Evolutionary conservation across 345 rosid species (phyloP), one percentile per base, ranked within the genome.

Genomic region (Aegle marmelos): DNA sequence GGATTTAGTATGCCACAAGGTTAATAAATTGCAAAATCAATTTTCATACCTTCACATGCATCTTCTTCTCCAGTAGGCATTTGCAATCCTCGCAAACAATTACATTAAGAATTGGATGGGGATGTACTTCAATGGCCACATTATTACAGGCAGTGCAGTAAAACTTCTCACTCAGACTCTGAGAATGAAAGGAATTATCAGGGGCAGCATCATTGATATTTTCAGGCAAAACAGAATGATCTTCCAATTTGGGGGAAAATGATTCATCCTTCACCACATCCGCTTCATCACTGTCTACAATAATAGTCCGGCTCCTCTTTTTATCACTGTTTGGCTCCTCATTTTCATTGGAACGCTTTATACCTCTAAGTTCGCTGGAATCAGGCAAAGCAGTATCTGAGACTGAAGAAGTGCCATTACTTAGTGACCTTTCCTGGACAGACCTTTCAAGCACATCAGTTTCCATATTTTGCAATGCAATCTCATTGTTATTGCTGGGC

Each of bases 51-150:
- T 90, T 90, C 66, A 82, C 66, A 75, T 70, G 76, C 83, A 86
- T 82, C 86, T 89, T 96, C 45, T 85, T 87, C 83, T 90, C 94
- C 79, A 94, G 75, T 64, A 84, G 83, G 73, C 77, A 73, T 88
- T 92, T 94, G 91, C 99, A 96, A 78, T 88, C 93, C 77, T 78
- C 83, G 92, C 99, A 96, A 78, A 96, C 60, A 76, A 96, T 92
- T 70, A 96, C 99, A 80, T 90, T 86, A 79, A 96, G 76, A 72
- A 91, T 86, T 22, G 98, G 99, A 84, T 96, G 99, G 28, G 89
- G 70, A 72, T 89, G 91, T 82, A 87, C 97, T 87, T 89, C 90
- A 76, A 75, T 79, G 79, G 89, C 84, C 78, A 89, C 71, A 75
- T 89, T 88, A 77, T 86, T 64, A 81, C 99, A 96, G 69, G 90